These are phyloP conservation scores for Leccinum subrobustum DNA, from an alignment of 1,284 basidiomycete species.

Conservation along the genomic window DNA sequence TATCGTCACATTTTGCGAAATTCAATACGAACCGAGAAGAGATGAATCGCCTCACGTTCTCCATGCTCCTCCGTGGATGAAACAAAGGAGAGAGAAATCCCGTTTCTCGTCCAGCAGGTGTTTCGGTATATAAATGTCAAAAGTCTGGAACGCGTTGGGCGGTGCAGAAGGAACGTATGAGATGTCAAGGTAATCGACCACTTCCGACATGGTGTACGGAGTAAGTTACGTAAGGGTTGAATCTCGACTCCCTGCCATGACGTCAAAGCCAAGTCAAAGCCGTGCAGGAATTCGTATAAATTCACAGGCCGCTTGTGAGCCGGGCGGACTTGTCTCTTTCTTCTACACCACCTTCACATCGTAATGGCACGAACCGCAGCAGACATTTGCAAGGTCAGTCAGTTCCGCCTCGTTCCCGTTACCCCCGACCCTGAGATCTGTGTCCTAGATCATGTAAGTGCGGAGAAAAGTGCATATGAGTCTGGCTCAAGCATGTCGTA, in stretches of 20 bases:
- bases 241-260: slow-evolving; percentile 12
- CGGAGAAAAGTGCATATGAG: background rate
- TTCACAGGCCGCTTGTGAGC: slow-evolving; percentile 5
- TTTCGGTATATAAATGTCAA: slow-evolving; percentile 49
- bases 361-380: slow-evolving; percentile 69
- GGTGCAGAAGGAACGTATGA: slow-evolving; percentile 37
- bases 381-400: slow-evolving; percentile 69
- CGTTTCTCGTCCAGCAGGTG: background rate
- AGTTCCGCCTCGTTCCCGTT: background rate
- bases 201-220: background rate
- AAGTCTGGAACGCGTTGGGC: slow-evolving; percentile 37
- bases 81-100: slow-evolving; percentile 45
- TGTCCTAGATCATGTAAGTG: slow-evolving; percentile 37
- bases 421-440: slow-evolving; percentile 4
- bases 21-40: slow-evolving; percentile 1
- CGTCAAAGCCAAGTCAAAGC: slow-evolving; percentile 21
- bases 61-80: slow-evolving; percentile 82
- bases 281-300: background rate
- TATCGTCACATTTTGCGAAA: slow-evolving; percentile 28
- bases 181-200: slow-evolving; percentile 37
- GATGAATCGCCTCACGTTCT: slow-evolving; percentile 50
- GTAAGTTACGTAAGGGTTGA: background rate
- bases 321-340: background rate
- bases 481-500: slow-evolving; percentile 12
- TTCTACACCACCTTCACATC: slow-evolving; percentile 11